phyloP scores from a whole-genome alignment of 148 eudicot genomes.

The Rhododendron ovatum region DNA sequence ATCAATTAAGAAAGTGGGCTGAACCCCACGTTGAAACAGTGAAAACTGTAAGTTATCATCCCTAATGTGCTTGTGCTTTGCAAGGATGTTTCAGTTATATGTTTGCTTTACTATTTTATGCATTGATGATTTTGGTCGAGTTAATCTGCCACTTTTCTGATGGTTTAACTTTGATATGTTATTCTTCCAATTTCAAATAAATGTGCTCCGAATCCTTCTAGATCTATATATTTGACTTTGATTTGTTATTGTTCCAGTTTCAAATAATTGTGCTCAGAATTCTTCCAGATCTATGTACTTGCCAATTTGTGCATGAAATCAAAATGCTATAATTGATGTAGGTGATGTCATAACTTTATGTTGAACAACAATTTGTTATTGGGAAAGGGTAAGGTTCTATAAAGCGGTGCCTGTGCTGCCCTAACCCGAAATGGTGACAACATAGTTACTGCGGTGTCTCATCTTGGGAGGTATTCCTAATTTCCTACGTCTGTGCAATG shows the following conservation, averaged over 20 bases:
- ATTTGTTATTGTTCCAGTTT: not conserved
- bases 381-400: not conserved
- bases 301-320: not conserved
- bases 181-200: not conserved
- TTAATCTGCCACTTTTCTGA: not conserved
- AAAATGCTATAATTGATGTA: not conserved
- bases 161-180: not conserved
- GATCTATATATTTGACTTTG: not conserved
- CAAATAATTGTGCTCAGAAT: not conserved
- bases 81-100: not conserved
- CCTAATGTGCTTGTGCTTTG: not conserved
- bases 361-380: not conserved
- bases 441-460: not conserved
- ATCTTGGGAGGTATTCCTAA: not conserved
- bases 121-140: not conserved
- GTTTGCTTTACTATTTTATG: conserved; percentile 1
- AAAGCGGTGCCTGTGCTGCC: not conserved
- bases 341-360: not conserved
- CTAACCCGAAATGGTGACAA: not conserved
- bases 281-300: not conserved
- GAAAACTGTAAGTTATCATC: conserved; percentile 45
- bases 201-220: not conserved
- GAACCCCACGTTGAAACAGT: conserved; percentile 47
- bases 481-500: too few species aligned
- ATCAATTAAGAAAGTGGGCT: conserved; percentile 45